phyloP scores from a whole-genome alignment of 345 rosid genomes.

The Murraya paniculata region DNA sequence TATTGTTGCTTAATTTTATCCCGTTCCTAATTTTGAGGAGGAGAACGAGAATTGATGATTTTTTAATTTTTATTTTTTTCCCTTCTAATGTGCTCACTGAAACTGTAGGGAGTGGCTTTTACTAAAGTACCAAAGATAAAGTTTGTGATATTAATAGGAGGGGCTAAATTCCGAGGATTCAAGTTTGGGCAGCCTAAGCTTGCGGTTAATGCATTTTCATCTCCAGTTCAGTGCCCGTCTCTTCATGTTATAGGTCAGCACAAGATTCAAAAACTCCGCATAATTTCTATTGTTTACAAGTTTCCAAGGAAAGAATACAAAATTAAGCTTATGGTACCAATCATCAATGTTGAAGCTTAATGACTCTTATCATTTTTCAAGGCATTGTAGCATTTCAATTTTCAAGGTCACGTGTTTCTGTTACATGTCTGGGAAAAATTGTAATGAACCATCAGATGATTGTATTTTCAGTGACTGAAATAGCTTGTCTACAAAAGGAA shows the following conservation, averaged over 20 bases:
- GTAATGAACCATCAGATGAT: neutral
- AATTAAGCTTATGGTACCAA: neutral
- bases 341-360: neutral
- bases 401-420: no score
- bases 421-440: no score
- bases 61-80: neutral
- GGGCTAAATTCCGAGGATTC: slow-evolving; percentile 38
- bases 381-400: neutral
- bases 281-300: neutral
- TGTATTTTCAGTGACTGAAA: neutral
- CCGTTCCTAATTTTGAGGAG: neutral
- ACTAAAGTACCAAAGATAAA: slow-evolving; percentile 49
- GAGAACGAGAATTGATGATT: neutral
- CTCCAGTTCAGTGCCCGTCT: slow-evolving; percentile 51
- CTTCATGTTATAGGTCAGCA: slow-evolving; percentile 57
- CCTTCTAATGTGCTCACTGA: neutral
- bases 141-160: slow-evolving; percentile 51
- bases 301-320: neutral
- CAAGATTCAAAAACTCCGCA: neutral
- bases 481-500: no score
- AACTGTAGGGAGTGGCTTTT: slow-evolving; percentile 17
- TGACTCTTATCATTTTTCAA: neutral
- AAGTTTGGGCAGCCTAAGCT: slow-evolving; percentile 42
- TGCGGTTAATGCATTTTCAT: slow-evolving; percentile 51
- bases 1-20: neutral